phyloP scores from a whole-genome alignment of 2,329 filamentous ascomycete species.

The Dothidotthia symphoricarpi region DNA sequence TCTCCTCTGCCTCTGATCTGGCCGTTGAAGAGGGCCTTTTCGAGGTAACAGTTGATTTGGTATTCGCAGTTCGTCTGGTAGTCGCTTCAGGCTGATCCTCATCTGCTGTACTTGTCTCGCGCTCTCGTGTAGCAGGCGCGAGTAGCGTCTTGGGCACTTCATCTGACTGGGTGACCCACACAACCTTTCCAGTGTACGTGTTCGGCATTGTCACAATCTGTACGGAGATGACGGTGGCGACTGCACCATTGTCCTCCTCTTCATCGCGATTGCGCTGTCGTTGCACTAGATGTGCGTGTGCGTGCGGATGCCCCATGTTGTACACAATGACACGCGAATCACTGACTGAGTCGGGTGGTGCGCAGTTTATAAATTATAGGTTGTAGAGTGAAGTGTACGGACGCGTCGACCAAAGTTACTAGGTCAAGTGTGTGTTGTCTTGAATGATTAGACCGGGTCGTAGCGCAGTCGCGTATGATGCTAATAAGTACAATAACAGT shows the following conservation, averaged over 20 bases:
- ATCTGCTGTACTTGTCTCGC: constrained; percentile 12
- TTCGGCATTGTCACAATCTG: constrained; percentile 54
- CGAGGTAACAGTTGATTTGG: constrained; percentile 16
- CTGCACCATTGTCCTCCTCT: constrained; percentile 5
- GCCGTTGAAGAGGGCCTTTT: constrained; percentile 20
- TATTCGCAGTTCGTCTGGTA: constrained; percentile 3
- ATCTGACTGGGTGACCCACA: constrained; percentile 24
- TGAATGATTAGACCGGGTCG: no score
- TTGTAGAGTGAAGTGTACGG: not conserved
- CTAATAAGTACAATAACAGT: no score
- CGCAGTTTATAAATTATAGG: constrained; percentile 1
- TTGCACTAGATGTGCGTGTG: constrained; percentile 28
- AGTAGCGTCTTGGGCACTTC: constrained; percentile 16
- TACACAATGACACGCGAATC: constrained; percentile 5
- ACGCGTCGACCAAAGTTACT: no score
- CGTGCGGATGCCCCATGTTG: constrained; percentile 27
- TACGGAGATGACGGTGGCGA: constrained; percentile 42
- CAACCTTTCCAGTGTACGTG: constrained; percentile 51
- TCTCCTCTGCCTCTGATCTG: constrained; percentile 16
- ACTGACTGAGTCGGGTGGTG: not conserved
- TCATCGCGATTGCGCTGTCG: constrained; percentile 26
- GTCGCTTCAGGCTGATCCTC: constrained; percentile 14
- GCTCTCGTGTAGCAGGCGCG: constrained; percentile 20
- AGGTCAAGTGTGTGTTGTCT: no score
- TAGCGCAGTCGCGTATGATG: no score